Base-by-base conservation (phyloP, 805 yeast genomes). In the Teunomyces kruisii region DNA sequence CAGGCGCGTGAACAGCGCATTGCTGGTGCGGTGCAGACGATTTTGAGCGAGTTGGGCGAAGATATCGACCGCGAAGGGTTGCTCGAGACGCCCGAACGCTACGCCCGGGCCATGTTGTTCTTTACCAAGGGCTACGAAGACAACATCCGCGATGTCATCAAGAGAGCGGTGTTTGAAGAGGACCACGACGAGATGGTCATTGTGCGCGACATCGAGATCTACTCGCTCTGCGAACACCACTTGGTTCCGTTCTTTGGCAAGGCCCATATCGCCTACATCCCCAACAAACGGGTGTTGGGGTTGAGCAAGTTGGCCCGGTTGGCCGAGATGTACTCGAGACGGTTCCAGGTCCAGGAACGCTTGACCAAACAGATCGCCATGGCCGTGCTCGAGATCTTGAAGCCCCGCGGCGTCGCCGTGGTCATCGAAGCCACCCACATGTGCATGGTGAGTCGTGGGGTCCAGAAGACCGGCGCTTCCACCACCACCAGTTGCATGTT, bases 101-200 rank as follows among this genome's bases (percentile, higher is more conserved):
- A 91, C 64, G 99, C 99, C 0, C 76, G 95, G 49, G 99, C 99
- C 4, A 88, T 94, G 96, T 75, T 94, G 37, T 92, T 75, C 59
- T 89, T 94, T 74, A 94, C 99, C 15, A 88, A 89, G 62, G 99
- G 99, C 16, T 94, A 94, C 61, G 96, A 92, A 67, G 96, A 91
- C 55, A 91, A 90, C 63, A 86, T 94, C 48, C 78, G 88, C 50
- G 96, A 88, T 60, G 96, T 90, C 22, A 86, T 94, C 59, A 92
- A 94, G 57, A 78, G 91, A 49, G 99, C 99, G 0, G 96, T 94
- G 6, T 94, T 94, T 57, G 97, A 94, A 64, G 98, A 94, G 64
- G 96, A 94, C 62, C 99, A 94, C 62, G 98, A 94, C 64, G 99
- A 94, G 62, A 94, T 94, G 98, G 98, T 94, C 39, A 91, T 94